Evolutionary conservation across 192 early-diverging fungal species (phyloP).

Genomic region (Hyaloraphidium curvatum): DNA sequence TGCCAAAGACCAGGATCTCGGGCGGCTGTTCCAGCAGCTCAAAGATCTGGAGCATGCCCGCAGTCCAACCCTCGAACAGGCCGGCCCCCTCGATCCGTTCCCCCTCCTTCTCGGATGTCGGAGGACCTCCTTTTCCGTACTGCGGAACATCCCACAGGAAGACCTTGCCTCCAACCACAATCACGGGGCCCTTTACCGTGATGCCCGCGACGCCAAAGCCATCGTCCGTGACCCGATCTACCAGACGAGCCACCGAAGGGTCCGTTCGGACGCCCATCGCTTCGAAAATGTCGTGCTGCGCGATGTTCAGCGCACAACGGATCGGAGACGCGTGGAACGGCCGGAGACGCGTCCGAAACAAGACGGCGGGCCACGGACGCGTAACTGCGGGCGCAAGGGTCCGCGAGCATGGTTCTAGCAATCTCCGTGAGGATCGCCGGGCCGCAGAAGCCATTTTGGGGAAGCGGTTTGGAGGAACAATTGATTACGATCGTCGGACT

Average conservation of each 20-base stretch:
- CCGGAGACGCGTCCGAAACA: no score
- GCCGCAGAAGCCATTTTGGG: no score
- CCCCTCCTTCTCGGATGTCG: neutral
- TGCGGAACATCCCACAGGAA: neutral
- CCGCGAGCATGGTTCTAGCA: no score
- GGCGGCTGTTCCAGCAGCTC: neutral
- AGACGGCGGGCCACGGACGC: no score
- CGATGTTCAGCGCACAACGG: no score
- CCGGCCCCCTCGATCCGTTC: neutral
- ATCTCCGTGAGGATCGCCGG: no score
- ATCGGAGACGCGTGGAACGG: no score
- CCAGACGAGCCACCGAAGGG: neutral
- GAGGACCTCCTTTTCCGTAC: neutral
- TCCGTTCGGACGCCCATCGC: neutral
- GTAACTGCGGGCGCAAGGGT: no score
- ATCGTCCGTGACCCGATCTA: neutral
- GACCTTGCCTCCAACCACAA: neutral
- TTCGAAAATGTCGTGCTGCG: neutral
- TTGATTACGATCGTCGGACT: no score
- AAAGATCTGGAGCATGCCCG: slow-evolving; percentile 1
- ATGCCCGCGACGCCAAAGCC: neutral
- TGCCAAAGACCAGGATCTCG: slow-evolving; percentile 1
- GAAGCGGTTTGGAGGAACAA: no score
- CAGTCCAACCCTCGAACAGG: neutral
- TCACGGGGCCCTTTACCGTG: neutral